These are phyloP conservation scores for Tylopilus orsonianus DNA, from an alignment of 1,284 basidiomycete species.

Conservation along the genomic window DNA sequence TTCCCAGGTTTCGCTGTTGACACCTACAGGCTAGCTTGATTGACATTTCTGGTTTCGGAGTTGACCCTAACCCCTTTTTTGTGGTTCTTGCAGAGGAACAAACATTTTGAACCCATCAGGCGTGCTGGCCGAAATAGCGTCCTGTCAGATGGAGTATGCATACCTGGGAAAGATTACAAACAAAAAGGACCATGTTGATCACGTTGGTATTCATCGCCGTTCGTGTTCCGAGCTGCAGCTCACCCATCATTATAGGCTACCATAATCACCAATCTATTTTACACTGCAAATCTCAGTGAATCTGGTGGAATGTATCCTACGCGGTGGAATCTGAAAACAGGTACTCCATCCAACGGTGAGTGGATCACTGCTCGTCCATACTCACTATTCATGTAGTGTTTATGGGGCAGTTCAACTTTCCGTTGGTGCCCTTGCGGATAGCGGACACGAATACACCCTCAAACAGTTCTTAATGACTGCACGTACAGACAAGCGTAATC, in stretches of 20 bases:
- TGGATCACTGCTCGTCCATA: slow-evolving; percentile 6
- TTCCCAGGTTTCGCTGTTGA: slow-evolving; percentile 51
- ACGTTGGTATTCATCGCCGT: slow-evolving; percentile 34
- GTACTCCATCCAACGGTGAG: slow-evolving; percentile 41
- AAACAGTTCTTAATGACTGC: slow-evolving; percentile 70
- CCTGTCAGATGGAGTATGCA: slow-evolving; percentile 56
- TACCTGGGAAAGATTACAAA: slow-evolving; percentile 59
- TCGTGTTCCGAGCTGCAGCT: background rate
- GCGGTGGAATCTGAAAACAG: slow-evolving; percentile 46
- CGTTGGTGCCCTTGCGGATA: slow-evolving; percentile 65
- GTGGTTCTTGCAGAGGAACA: slow-evolving; percentile 1
- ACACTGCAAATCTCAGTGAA: slow-evolving; percentile 41
- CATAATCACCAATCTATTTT: slow-evolving; percentile 46
- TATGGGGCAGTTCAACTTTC: slow-evolving; percentile 46
- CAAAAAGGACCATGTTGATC: slow-evolving; percentile 45
- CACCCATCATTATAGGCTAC: slow-evolving; percentile 9
- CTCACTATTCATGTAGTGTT: slow-evolving; percentile 1
- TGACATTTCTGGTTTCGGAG: background rate
- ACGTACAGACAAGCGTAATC: slow-evolving; percentile 54
- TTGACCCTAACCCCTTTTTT: slow-evolving; percentile 1
- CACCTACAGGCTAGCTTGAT: slow-evolving; percentile 40
- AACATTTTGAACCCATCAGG: slow-evolving; percentile 19
- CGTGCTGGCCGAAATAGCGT: slow-evolving; percentile 54
- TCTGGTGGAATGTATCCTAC: slow-evolving; percentile 57
- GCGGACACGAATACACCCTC: slow-evolving; percentile 72